A percentile compares a stretch with the other conserved stretches of the same genome.
Conservation (phyloP, 495 filamentous ascomycete genomes). For the Daldinia grandis region DNA sequence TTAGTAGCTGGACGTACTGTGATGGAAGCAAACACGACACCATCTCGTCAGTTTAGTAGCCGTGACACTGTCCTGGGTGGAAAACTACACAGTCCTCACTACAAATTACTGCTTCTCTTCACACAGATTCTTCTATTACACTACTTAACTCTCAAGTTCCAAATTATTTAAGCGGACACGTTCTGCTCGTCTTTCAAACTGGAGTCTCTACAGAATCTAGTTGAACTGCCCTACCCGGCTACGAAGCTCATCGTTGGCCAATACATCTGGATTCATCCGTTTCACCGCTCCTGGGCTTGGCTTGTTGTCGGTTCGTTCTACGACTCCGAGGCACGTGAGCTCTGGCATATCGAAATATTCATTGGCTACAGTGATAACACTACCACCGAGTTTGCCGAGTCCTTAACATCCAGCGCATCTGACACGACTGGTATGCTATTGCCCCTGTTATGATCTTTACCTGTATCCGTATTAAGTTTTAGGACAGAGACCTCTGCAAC, state of each 20-base stretch:
- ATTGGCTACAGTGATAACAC: slow-evolving; percentile 23
- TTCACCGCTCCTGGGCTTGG: slow-evolving; percentile 41
- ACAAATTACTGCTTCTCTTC: background rate
- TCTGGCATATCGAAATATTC: slow-evolving; percentile 44
- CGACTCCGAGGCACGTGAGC: slow-evolving; percentile 34
- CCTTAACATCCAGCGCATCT: slow-evolving; percentile 7
- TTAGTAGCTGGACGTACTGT: slow-evolving; percentile 2
- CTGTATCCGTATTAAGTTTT: slow-evolving; percentile 3
- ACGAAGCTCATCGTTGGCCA: slow-evolving; percentile 41
- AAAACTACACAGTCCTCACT: background rate
- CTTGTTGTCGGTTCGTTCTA: slow-evolving; percentile 46
- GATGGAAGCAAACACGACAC: slow-evolving; percentile 8
- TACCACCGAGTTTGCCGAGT: background rate
- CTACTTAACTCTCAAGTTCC: background rate
- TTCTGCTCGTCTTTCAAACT: slow-evolving; percentile 29
- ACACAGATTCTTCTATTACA: background rate
- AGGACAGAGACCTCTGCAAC: background rate
- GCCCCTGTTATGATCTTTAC: background rate
- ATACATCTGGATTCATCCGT: slow-evolving; percentile 33
- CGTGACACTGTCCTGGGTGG: background rate
- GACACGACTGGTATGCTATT: slow-evolving; percentile 20
- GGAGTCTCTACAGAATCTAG: slow-evolving; percentile 22
- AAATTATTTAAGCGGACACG: background rate
- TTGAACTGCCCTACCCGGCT: slow-evolving; percentile 43
- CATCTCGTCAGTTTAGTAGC: background rate